Evolutionary conservation across 805 yeast genomes (phyloP).

Genomic region (Saturnispora halmiae): DNA sequence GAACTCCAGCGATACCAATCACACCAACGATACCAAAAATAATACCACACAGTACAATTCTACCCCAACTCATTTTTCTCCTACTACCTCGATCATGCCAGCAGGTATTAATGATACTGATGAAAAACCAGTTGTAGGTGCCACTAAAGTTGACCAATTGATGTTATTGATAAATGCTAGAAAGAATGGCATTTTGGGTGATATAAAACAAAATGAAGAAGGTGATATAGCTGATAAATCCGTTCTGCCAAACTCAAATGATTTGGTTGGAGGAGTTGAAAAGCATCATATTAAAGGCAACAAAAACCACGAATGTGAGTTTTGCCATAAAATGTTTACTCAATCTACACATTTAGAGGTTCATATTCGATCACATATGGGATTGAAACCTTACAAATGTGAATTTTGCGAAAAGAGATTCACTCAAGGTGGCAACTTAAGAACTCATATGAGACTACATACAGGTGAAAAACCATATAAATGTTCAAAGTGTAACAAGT

Average conservation of each 20-base stretch:
- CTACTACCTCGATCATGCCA: too few relatives aligned
- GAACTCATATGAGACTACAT: conserved; percentile 79
- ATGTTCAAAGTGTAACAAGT: conserved; percentile 67
- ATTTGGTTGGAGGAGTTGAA: conserved; percentile 73
- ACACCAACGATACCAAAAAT: too few relatives aligned
- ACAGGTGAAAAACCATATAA: conserved; percentile 89
- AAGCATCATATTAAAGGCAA: conserved; percentile 39
- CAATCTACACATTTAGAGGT: conserved; percentile 91
- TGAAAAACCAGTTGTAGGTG: conserved; percentile 66
- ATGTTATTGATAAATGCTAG: conserved; percentile 89
- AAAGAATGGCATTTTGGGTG: conserved; percentile 61
- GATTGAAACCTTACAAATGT: conserved; percentile 77
- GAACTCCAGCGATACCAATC: too few relatives aligned
- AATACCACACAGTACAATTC: too few relatives aligned
- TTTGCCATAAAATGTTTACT: conserved; percentile 72
- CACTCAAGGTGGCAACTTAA: conserved; percentile 82
- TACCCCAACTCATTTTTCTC: too few relatives aligned
- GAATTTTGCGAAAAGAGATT: conserved; percentile 69
- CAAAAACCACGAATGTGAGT: conserved; percentile 61
- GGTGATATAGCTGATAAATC: conserved; percentile 40
- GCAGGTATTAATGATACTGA: conserved; percentile 31
- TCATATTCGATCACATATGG: conserved; percentile 80
- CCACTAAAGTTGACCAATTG: conserved; percentile 82
- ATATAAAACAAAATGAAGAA: conserved; percentile 55
- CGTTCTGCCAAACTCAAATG: conserved; percentile 45